Conservation (phyloP, 2,329 filamentous ascomycete genomes). For the Catunica adiposa region DNA sequence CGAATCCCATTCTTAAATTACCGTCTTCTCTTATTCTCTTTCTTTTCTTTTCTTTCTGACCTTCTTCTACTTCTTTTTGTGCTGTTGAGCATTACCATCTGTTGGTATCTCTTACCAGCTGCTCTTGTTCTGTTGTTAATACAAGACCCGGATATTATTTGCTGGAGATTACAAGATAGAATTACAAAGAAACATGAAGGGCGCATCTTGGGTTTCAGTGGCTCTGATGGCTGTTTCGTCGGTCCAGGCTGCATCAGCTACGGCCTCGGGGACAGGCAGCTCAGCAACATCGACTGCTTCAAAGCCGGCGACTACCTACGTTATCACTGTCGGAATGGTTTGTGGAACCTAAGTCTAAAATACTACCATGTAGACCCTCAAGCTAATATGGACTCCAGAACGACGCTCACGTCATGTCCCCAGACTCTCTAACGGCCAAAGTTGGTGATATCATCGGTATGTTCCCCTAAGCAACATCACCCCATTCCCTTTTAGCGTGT, state of each 20-base stretch:
- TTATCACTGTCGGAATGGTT: conserved; percentile 14
- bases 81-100: background rate
- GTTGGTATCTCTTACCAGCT: no score
- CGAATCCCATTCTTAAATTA: background rate
- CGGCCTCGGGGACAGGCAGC: no score
- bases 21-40: background rate
- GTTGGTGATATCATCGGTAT: conserved; percentile 33
- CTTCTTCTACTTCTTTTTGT: conserved; percentile 1
- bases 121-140: background rate
- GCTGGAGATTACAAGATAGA: background rate
- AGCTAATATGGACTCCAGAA: conserved; percentile 13
- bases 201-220: no score
- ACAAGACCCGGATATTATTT: background rate
- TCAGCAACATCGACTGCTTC: background rate
- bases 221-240: no score
- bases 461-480: conserved; percentile 12
- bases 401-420: conserved; percentile 21
- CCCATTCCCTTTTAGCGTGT: no score
- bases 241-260: no score
- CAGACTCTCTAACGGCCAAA: conserved; percentile 19
- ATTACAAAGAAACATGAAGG: background rate
- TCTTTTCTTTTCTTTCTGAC: conserved; percentile 3
- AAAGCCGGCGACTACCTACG: conserved; percentile 14
- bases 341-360: conserved; percentile 6
- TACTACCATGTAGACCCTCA: no score